Base-by-base conservation (phyloP, 2,329 filamentous ascomycete species). In the Diaporthe ampelina region DNA sequence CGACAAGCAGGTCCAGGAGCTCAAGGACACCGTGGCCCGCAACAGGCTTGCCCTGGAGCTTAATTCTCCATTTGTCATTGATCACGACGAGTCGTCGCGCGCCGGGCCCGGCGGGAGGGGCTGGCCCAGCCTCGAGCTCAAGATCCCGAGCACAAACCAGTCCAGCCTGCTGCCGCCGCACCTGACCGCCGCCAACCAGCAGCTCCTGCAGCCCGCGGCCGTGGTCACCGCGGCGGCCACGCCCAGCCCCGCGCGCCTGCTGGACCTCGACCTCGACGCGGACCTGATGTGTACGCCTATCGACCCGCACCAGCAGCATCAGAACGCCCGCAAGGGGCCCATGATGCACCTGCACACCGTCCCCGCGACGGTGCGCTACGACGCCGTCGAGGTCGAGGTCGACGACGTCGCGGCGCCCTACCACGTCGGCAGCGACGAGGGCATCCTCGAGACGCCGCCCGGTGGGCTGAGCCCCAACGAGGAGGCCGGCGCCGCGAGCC, bases 1-100 rank as follows among this genome's bases (percentile, higher is more conserved):
- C 48, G 73, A 76, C 17, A 70, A 71, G 19, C 69, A 77, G 4
- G 70, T 77, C 7, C 72, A 77, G 4, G 79, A 78, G 68, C 77
- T 82, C 8, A 68, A 77, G n/a, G 72, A 74, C 37, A 76, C 77
- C 32, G 73, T 78, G 9, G 61, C 69, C 43, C 79, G 81, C 24
- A 81, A 82, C 76, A 79, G 78, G 15, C 59, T 61, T 8, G 70
- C 76, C 15, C 68, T 81, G 3, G 79, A 81, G 75, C 72, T 76
- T 24, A 74, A 74, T 1, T 78, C 79, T 15, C 79, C 80, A 48
- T 78, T 77, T 32, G 21, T 77, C 10, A 72, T 81, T 24, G 79
- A 81, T 40, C 67, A 80, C 37, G 79, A 79, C 1, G 79, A 80
- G n/a, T 78, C 78, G 4, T 48, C 73, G 1, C 76, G 77, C 19